Percentiles rank a stretch among this genome's conserved stretches.
phyloP scores from a whole-genome alignment of 768 basidiomycete species.

The Leccinum disarticulatum region DNA sequence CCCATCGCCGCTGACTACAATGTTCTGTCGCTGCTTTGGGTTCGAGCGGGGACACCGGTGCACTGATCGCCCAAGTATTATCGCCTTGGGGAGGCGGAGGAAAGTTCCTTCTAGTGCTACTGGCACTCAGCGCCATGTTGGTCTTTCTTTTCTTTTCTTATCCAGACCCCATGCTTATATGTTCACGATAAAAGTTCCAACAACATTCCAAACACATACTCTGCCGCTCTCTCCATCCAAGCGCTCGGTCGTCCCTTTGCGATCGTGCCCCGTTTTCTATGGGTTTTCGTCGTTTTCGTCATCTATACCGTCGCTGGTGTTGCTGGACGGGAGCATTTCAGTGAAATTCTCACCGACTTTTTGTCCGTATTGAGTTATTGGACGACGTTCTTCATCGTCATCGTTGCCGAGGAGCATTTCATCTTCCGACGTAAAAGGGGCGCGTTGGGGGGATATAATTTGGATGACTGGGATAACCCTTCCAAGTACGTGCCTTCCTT shows the following conservation, averaged over 20 bases:
- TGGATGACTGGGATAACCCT: constrained; percentile 47
- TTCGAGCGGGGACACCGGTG: constrained; percentile 41
- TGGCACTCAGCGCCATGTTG: constrained; percentile 44
- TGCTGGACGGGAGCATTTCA: constrained; percentile 46
- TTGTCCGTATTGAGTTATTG: constrained; percentile 45
- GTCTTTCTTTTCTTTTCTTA: constrained; percentile 16
- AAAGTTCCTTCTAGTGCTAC: constrained; percentile 42
- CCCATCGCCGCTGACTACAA: constrained; percentile 57
- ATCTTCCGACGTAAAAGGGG: constrained; percentile 43
- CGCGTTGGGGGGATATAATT: constrained; percentile 49
- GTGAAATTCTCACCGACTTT: constrained; percentile 42
- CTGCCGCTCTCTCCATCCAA: constrained; percentile 47
- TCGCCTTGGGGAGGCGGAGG: constrained; percentile 45
- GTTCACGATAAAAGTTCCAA: constrained; percentile 28
- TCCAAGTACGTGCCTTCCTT: constrained; percentile 28
- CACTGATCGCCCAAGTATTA: constrained; percentile 43
- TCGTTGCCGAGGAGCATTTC: constrained; percentile 46
- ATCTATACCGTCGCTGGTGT: constrained; percentile 41
- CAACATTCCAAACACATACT: constrained; percentile 48
- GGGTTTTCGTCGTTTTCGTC: constrained; percentile 42
- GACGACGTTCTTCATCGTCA: constrained; percentile 47
- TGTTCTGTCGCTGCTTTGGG: constrained; percentile 41
- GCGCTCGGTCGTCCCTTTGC: constrained; percentile 44
- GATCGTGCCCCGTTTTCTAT: constrained; percentile 44
- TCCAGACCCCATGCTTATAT: neutral